Evolutionary conservation across 1,139 yeast species (phyloP).

Genomic region (Pneumocystis sp.): DNA sequence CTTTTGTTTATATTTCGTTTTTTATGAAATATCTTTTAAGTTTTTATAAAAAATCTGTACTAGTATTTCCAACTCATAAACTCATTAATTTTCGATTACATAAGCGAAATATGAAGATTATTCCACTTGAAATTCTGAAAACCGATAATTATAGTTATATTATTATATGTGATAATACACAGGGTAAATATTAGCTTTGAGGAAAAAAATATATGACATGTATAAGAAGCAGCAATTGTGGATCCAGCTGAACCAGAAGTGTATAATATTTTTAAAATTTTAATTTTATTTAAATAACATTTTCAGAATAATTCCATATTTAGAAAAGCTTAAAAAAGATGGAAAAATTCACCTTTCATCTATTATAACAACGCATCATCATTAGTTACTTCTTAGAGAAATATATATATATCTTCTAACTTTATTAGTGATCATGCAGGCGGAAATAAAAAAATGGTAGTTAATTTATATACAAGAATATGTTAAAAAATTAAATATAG

Average conservation of each 20-base stretch:
- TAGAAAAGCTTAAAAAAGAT: slow-evolving; percentile 25
- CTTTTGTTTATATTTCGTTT: not conserved
- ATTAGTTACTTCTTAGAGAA: not conserved
- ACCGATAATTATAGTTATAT: not conserved
- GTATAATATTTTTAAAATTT: slow-evolving; percentile 18
- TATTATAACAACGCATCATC: slow-evolving; percentile 41
- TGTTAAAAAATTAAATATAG: slow-evolving; percentile 1
- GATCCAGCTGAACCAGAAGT: slow-evolving; percentile 85
- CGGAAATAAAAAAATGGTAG: slow-evolving; percentile 46
- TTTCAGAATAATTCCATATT: slow-evolving; percentile 25
- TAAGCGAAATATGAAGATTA: not conserved
- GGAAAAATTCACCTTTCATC: slow-evolving; percentile 40
- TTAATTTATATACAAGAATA: slow-evolving; percentile 2
- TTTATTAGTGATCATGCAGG: slow-evolving; percentile 89
- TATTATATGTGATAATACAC: not conserved
- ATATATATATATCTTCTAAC: slow-evolving; percentile 38
- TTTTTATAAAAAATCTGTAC: not conserved
- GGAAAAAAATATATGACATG: not conserved
- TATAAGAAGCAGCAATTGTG: slow-evolving; percentile 54
- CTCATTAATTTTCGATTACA: not conserved
- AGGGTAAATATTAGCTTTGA: not conserved
- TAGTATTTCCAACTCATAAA: not conserved
- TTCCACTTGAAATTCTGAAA: not conserved
- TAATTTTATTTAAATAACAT: not conserved
- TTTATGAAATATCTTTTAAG: not conserved